Base-by-base conservation (phyloP, 371 early-diverging fungal genomes). In the Apophysomyces trapeziformis region DNA sequence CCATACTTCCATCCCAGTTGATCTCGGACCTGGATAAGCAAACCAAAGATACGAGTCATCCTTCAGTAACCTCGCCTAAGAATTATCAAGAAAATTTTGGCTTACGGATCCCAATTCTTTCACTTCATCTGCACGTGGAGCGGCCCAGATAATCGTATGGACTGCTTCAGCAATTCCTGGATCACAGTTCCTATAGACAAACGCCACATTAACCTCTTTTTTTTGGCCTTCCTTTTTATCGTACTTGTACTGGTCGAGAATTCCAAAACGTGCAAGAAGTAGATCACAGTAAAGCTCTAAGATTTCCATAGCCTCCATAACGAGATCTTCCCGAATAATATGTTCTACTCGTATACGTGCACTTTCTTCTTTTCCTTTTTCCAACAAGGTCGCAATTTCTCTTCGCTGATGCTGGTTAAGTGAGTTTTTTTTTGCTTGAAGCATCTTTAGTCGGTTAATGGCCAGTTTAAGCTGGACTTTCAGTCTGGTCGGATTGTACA, bases 261-360 rank as follows among this genome's bases (percentile, higher is more conserved):
- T 76, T 0, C 95, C 96, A 68, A 92, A 93, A 3, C 97, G 90
- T 7, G 96, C 94, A 39, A 92, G 74, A 36, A 98, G 76, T 37
- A 94, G 75, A 71, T 98, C 97, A 69, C 95, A 93, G 65, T 92
- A 94, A 16, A 96, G 86, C 71, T 96, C 95, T 47, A 97, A 73
- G 38, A 94, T 91, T 76, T 98, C 98, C 83, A 96, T 70, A 6
- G 94, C 96, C 73, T 98, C 98, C 39, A 90, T 83, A 63, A 86
- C 79, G 59, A 91, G 87, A 78, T 98, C 98, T 71, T 98, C 96
- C 7, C 95, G 90, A 63, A 98, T 96, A 58, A 98, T 91, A 74
- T 91, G 88, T 63, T 96, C 96, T 3, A 95, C 95, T 67, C 95
- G 81, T 38, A 96, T 90, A 37, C 92, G 86, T 11, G 98, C 98